A percentile compares a stretch with the other conserved stretches of the same genome.
Conservation (phyloP, 768 basidiomycete species). For the Kwoniella shandongensis region DNA sequence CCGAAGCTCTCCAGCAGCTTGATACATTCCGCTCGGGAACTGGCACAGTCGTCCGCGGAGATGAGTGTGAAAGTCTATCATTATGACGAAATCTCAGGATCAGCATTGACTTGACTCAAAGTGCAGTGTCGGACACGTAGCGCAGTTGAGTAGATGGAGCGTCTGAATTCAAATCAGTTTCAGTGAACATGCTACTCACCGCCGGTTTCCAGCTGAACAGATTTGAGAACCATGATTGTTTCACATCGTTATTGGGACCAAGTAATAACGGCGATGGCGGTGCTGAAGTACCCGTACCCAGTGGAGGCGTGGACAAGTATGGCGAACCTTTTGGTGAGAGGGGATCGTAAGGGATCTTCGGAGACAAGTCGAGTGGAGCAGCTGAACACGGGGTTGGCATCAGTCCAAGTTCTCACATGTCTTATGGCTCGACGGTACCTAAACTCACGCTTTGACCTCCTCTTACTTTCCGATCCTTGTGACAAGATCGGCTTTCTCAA, state of each 20-base stretch:
- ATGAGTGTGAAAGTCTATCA: constrained; percentile 51
- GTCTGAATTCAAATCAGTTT: too few relatives aligned
- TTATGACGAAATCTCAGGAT: background rate
- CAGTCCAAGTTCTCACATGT: background rate
- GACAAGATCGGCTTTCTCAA: constrained; percentile 14
- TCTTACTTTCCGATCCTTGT: constrained; percentile 18
- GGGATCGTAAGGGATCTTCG: constrained; percentile 24
- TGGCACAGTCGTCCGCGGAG: constrained; percentile 56
- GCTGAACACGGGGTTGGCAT: constrained; percentile 11
- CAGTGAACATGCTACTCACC: constrained; percentile 24
- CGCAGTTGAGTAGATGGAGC: too few relatives aligned
- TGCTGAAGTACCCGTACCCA: constrained; percentile 8
- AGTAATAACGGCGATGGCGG: constrained; percentile 36
- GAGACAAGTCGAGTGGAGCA: constrained; percentile 38
- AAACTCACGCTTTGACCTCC: constrained; percentile 42
- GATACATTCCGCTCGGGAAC: constrained; percentile 72
- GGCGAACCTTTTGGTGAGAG: constrained; percentile 33
- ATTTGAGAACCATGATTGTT: constrained; percentile 77
- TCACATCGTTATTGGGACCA: constrained; percentile 53
- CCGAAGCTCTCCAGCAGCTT: constrained; percentile 73
- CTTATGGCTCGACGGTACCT: background rate
- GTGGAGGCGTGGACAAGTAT: constrained; percentile 27
- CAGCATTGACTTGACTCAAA: constrained; percentile 1
- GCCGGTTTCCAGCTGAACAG: constrained; percentile 79
- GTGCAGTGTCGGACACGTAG: background rate